Conservation (phyloP, 257 asterid species). For the Ligustrum vulgare region DNA sequence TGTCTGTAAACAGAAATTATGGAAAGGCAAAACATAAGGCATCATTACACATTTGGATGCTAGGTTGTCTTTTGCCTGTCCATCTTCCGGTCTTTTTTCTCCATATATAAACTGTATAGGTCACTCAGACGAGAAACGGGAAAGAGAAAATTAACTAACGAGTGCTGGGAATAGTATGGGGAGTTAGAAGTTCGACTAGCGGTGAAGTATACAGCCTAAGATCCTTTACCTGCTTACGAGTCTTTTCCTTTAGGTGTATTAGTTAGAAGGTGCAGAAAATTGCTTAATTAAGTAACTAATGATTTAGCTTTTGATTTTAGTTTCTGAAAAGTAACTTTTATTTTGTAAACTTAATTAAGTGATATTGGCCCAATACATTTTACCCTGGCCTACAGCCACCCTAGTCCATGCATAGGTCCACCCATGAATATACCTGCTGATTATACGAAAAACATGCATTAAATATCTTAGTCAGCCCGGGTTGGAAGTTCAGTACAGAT, state of each 20-base stretch:
- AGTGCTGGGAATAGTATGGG: background rate
- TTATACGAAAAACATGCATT: background rate
- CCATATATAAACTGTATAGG: background rate
- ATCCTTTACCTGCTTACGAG: background rate
- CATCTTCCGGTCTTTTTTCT: background rate
- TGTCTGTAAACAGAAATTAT: background rate
- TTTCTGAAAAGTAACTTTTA: too few relatives aligned
- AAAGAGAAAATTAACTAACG: background rate
- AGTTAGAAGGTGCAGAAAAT: background rate
- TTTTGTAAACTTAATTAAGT: too few relatives aligned
- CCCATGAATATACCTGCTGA: background rate
- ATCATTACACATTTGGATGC: background rate
- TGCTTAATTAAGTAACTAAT: background rate
- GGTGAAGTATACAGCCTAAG: background rate
- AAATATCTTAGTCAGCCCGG: too few relatives aligned
- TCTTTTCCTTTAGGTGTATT: background rate
- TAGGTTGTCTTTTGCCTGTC: background rate
- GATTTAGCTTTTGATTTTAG: too few relatives aligned
- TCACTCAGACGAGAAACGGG: background rate
- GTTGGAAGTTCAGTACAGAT: background rate
- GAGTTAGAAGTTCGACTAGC: background rate
- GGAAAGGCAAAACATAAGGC: background rate
- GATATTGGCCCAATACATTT: too few relatives aligned
- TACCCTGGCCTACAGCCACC: too few relatives aligned
- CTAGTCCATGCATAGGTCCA: too few relatives aligned